phyloP scores from a whole-genome alignment of 2,329 filamentous ascomycete genomes.

The Zymoseptoria pseudotritici region DNA sequence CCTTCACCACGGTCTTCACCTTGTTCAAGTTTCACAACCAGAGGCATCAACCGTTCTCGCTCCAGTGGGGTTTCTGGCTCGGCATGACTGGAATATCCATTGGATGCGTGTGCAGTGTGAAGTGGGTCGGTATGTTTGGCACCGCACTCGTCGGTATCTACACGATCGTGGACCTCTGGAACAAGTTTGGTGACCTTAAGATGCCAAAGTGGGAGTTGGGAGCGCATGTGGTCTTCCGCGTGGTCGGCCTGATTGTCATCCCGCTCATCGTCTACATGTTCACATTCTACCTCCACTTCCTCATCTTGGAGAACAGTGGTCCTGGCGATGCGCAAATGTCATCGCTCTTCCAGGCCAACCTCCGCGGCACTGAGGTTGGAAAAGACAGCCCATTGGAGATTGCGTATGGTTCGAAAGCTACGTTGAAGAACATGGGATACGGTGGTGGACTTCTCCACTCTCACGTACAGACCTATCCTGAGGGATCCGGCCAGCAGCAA shows the following conservation, averaged over 20 bases:
- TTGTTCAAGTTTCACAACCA: conserved; percentile 95
- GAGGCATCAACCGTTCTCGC: conserved; percentile 75
- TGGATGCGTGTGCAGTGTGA: conserved; percentile 96
- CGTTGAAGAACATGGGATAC: conserved; percentile 99
- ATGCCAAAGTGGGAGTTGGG: conserved; percentile 73
- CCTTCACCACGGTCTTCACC: conserved; percentile 94
- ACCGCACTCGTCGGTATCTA: conserved; percentile 93
- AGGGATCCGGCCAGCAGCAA: conserved; percentile 90
- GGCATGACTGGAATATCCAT: conserved; percentile 91
- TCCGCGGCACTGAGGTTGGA: conserved; percentile 87
- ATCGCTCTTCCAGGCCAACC: conserved; percentile 95
- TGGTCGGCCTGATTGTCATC: conserved; percentile 79
- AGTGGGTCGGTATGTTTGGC: conserved; percentile 94
- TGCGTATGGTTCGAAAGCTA: conserved; percentile 79
- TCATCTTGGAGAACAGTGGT: conserved; percentile 85
- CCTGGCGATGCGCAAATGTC: conserved; percentile 99
- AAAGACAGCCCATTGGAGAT: conserved; percentile 91
- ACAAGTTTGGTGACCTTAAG: conserved; percentile 89
- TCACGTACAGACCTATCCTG: conserved; percentile 91
- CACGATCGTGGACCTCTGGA: conserved; percentile 94
- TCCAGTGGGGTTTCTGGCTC: conserved; percentile 92
- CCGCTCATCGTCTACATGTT: conserved; percentile 90
- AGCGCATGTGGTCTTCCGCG: conserved; percentile 70
- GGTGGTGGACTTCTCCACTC: conserved; percentile 93
- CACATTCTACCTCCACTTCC: conserved; percentile 91